Conservation (phyloP, 2,329 filamentous ascomycete genomes). For the Aspergillus novofumigatus region DNA sequence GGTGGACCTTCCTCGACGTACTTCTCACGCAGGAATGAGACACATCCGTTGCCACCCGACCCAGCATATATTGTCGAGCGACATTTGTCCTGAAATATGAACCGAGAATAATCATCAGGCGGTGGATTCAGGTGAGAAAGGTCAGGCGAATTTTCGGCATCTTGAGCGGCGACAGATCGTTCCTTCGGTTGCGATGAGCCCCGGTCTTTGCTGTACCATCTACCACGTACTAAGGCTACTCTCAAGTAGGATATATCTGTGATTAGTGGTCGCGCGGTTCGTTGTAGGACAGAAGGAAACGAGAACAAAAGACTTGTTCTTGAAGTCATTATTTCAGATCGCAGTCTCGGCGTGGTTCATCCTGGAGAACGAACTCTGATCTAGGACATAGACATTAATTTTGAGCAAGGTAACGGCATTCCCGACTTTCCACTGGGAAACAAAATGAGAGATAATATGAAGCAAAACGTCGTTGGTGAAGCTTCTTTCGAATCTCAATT, state of each 20-base stretch:
- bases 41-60: conserved; percentile 81
- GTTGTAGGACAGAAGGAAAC: conserved; percentile 16
- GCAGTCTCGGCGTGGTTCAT: conserved; percentile 14
- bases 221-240: conserved; percentile 7
- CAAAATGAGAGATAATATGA: neutral
- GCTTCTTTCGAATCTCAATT: neutral
- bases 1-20: conserved; percentile 84
- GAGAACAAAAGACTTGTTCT: conserved; percentile 16
- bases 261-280: conserved; percentile 9
- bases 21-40: conserved; percentile 89
- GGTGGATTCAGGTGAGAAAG: conserved; percentile 67
- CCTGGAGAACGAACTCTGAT: neutral
- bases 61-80: conserved; percentile 74
- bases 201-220: conserved; percentile 22
- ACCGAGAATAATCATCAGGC: conserved; percentile 77
- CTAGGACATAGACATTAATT: neutral
- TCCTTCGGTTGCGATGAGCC: conserved; percentile 7
- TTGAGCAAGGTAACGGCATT: neutral
- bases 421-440: neutral
- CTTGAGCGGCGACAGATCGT: neutral
- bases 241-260: conserved; percentile 8
- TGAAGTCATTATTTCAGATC: conserved; percentile 17
- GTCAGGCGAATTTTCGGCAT: conserved; percentile 18
- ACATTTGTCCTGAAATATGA: conserved; percentile 84
- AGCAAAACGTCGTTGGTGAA: neutral